Conservation (phyloP, 345 rosid species). For the Populus euphratica region DNA sequence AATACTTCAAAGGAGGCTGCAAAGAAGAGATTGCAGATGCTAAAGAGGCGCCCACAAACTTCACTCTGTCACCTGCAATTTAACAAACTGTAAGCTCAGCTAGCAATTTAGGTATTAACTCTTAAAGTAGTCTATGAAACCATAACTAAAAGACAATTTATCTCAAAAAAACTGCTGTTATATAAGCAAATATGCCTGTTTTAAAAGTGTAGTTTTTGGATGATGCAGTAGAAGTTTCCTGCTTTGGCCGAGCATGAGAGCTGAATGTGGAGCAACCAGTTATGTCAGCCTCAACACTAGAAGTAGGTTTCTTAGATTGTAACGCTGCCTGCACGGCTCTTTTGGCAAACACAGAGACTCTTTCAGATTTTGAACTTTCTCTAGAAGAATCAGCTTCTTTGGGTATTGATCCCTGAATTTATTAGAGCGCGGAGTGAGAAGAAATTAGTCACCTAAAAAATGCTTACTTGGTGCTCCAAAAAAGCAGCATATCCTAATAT, state of each 20-base stretch:
- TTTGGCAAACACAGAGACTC: slow-evolving; percentile 58
- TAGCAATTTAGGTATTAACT: slow-evolving; percentile 8
- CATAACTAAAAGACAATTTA: neutral
- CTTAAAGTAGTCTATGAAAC: neutral
- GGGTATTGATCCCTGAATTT: slow-evolving; percentile 57
- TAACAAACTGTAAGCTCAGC: slow-evolving; percentile 9
- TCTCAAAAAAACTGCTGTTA: neutral
- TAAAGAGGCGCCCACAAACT: slow-evolving; percentile 45
- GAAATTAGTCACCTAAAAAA: neutral
- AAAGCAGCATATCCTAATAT: neutral
- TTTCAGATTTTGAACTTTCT: slow-evolving; percentile 75
- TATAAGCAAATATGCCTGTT: slow-evolving; percentile 49
- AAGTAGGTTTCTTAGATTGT: slow-evolving; percentile 78
- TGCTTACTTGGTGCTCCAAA: neutral
- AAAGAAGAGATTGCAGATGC: slow-evolving; percentile 50
- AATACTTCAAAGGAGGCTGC: slow-evolving; percentile 53
- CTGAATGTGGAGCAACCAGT: slow-evolving; percentile 74
- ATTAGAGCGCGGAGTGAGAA: slow-evolving; percentile 13
- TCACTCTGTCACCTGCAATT: slow-evolving; percentile 86
- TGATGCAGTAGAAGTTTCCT: slow-evolving; percentile 88
- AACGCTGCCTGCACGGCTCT: slow-evolving; percentile 52
- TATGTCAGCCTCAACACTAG: slow-evolving; percentile 92
- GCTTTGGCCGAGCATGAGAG: slow-evolving; percentile 76
- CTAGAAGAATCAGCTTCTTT: slow-evolving; percentile 64
- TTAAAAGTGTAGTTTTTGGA: slow-evolving; percentile 76